Evolutionary conservation across 352 stramenopile genomes (phyloP).

Genomic region (Thalassiosira mediterranea): DNA sequence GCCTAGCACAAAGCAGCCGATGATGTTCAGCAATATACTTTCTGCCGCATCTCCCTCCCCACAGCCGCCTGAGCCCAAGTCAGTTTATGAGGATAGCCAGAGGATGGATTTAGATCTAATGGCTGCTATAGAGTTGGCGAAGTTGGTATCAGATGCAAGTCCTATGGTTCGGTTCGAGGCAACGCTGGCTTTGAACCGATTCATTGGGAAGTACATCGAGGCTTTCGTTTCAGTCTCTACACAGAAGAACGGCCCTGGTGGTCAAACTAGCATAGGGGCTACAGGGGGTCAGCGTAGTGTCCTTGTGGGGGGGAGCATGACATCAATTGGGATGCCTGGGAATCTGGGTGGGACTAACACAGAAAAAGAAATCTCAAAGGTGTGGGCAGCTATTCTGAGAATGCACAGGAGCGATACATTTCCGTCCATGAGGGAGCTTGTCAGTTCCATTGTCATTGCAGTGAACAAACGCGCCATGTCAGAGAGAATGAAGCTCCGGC

Average conservation of each 20-base stretch:
- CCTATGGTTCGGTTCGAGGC: constrained; percentile 79
- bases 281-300: constrained; percentile 28
- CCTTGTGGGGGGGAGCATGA: constrained; percentile 18
- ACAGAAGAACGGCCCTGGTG: constrained; percentile 36
- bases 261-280: no score
- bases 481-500: constrained; percentile 35
- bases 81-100: constrained; percentile 42
- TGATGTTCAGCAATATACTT: constrained; percentile 41
- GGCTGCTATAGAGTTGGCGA: constrained; percentile 39
- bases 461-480: constrained; percentile 71
- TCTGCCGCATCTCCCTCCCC: constrained; percentile 4
- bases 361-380: constrained; percentile 87
- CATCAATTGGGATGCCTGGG: constrained; percentile 44
- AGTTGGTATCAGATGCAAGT: constrained; percentile 59
- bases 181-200: constrained; percentile 58
- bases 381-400: constrained; percentile 88
- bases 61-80: constrained; percentile 25
- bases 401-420: constrained; percentile 90
- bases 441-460: constrained; percentile 74
- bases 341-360: constrained; percentile 63
- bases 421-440: constrained; percentile 77
- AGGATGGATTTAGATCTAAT: constrained; percentile 48
- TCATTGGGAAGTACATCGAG: constrained; percentile 79
- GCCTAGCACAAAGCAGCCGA: no score
- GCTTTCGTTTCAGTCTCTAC: constrained; percentile 74